Base-by-base conservation (phyloP, 768 basidiomycete genomes). In the Leccinum truebloodii region DNA sequence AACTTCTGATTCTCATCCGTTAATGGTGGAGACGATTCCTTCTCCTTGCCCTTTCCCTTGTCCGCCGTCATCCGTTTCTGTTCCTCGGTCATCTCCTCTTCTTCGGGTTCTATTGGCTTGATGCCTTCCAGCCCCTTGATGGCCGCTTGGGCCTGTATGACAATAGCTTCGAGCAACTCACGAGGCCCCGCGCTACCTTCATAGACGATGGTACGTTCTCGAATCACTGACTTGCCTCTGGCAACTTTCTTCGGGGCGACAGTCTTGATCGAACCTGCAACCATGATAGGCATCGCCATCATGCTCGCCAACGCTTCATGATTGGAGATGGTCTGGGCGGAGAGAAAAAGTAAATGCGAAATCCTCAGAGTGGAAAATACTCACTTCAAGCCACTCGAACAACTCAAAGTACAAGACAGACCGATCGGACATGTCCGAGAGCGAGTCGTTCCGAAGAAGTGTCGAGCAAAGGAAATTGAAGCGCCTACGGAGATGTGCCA, bases 271-370 rank as follows among this genome's bases (percentile, higher is more conserved):
- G 88, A 88, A 5, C 82, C 79, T 20, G 86, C 83, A n/a, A 87
- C 86, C 94, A 95, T 95, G 70, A 92, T 93, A 6, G 94, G 94
- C 93, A 95, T 96, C 2, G 92, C 94, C 86, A 96, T 92, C 90
- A 95, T 95, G 62, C 90, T 92, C 16, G 93, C 93, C 44, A 97
- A 76, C 6, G 93, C 90, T 79, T 96, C 95, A 63, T 97, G 95
- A 65, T 88, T 88, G 6, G 94, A 95, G 51, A 98, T 90, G 1
- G 92, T 94, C 95, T 97, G 58, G 18, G 57, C 8, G 24, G 50
- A 56, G 14, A 72, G 53, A 8, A 24, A 54, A 35, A 20, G 57
- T 32, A 59, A 58, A 52, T 18, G 41, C 18, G 44, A 37, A 46
- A 18, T 44, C 26, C 34, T n/a, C n/a, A 39, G 18, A 56, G 9